Evolutionary conservation across 805 yeast genomes (phyloP).

Genomic region (Candida jianshihensis): DNA sequence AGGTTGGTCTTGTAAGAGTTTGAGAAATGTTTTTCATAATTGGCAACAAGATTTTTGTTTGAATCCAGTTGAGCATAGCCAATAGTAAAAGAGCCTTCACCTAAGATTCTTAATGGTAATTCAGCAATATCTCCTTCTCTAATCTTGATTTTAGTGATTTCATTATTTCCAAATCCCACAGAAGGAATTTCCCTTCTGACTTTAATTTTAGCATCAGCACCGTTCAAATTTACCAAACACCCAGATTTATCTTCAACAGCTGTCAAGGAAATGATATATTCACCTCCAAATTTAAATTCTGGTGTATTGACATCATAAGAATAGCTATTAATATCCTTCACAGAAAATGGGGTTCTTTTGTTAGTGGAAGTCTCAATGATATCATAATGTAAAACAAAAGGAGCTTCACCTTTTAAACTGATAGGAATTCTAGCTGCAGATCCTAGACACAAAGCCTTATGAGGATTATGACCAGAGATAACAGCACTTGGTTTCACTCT

Average conservation of each 20-base stretch:
- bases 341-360: slow-evolving; percentile 36
- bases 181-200: slow-evolving; percentile 68
- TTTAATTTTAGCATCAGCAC: slow-evolving; percentile 54
- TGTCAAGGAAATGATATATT: slow-evolving; percentile 55
- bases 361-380: slow-evolving; percentile 50
- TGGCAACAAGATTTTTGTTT: slow-evolving; percentile 22
- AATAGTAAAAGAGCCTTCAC: slow-evolving; percentile 46
- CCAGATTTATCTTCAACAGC: slow-evolving; percentile 69
- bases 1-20: slow-evolving; percentile 27
- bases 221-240: slow-evolving; percentile 67
- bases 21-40: slow-evolving; percentile 13
- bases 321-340: slow-evolving; percentile 33
- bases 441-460: slow-evolving; percentile 37
- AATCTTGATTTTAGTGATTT: slow-evolving; percentile 34
- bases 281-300: slow-evolving; percentile 57
- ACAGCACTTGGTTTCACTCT: slow-evolving; percentile 59
- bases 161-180: slow-evolving; percentile 36
- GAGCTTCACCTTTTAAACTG: slow-evolving; percentile 69
- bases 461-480: slow-evolving; percentile 9
- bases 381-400: slow-evolving; percentile 66
- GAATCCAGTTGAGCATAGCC: slow-evolving; percentile 27
- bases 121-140: slow-evolving; percentile 55
- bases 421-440: slow-evolving; percentile 44
- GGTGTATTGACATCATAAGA: slow-evolving; percentile 45
- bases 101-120: slow-evolving; percentile 55